Evolutionary conservation across 2,329 filamentous ascomycete species (phyloP).

Genomic region (Neocucurbitaria cava): DNA sequence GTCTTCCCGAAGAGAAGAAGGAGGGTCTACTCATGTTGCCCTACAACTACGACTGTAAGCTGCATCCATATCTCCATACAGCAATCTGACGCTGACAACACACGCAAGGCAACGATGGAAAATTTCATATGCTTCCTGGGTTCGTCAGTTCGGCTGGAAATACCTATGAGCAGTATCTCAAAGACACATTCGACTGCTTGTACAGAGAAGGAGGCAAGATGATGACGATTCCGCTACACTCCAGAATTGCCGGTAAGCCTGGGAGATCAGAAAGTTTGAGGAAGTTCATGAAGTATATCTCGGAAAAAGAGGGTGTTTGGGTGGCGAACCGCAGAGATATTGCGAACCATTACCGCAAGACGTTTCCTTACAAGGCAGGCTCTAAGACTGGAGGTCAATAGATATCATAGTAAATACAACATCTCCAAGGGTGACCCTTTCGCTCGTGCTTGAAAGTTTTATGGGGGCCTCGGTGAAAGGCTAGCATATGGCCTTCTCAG

Average conservation of each 20-base stretch:
- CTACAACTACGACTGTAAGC: slow-evolving; percentile 63
- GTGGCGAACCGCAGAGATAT: slow-evolving; percentile 62
- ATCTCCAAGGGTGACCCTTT: background rate
- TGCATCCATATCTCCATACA: slow-evolving; percentile 54
- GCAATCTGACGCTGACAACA: slow-evolving; percentile 54
- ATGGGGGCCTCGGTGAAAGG: too few relatives aligned
- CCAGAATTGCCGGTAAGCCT: slow-evolving; percentile 60
- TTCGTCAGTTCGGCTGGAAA: slow-evolving; percentile 50
- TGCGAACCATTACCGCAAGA: slow-evolving; percentile 56
- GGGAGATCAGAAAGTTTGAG: slow-evolving; percentile 59
- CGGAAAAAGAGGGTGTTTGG: slow-evolving; percentile 61
- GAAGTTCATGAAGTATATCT: slow-evolving; percentile 62
- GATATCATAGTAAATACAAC: background rate
- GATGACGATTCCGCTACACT: slow-evolving; percentile 65
- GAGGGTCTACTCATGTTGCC: slow-evolving; percentile 63
- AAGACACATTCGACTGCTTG: slow-evolving; percentile 61
- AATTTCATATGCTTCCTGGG: slow-evolving; percentile 54
- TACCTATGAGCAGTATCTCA: slow-evolving; percentile 55
- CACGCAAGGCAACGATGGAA: slow-evolving; percentile 49
- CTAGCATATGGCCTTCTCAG: too few relatives aligned
- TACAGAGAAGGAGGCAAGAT: slow-evolving; percentile 61
- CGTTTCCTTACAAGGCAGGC: slow-evolving; percentile 53
- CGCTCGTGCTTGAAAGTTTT: too few relatives aligned
- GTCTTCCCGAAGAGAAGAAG: slow-evolving; percentile 51
- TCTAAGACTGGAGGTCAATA: slow-evolving; percentile 19